These are phyloP conservation scores for Isabelozyma pseudorhagii DNA, from an alignment of 805 yeast species.

Conservation along the genomic window DNA sequence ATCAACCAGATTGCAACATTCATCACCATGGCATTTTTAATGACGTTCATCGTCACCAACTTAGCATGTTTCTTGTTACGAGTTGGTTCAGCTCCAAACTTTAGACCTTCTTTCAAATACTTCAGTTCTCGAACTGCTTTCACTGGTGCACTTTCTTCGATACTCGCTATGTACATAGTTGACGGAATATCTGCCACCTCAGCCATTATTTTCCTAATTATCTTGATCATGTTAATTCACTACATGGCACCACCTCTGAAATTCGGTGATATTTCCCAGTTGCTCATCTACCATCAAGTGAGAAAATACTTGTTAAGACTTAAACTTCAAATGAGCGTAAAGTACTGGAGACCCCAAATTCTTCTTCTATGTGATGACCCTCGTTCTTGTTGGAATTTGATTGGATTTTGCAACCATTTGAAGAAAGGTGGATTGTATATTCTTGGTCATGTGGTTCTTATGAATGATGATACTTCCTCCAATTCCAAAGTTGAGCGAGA, in stretches of 20 bases:
- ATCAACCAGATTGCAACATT: conserved; percentile 92
- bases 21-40: conserved; percentile 94
- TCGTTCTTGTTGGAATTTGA: conserved; percentile 85
- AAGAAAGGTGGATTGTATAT: conserved; percentile 95
- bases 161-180: conserved; percentile 88
- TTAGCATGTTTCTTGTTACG: conserved; percentile 87
- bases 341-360: conserved; percentile 98
- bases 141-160: conserved; percentile 65
- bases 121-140: conserved; percentile 82
- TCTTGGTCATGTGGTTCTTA: conserved; percentile 84
- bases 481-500: conserved; percentile 45
- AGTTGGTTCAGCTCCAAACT: conserved; percentile 95
- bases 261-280: conserved; percentile 98
- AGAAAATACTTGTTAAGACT: conserved; percentile 81
- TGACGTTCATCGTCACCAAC: conserved; percentile 94
- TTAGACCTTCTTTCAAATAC: conserved; percentile 90
- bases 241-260: conserved; percentile 91
- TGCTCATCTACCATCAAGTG: conserved; percentile 93
- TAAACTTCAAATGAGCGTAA: conserved; percentile 84
- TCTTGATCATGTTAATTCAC: conserved; percentile 77
- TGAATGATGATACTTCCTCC: conserved; percentile 34
- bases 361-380: conserved; percentile 88
- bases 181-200: conserved; percentile 87
- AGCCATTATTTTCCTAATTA: conserved; percentile 61
- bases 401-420: conserved; percentile 88